phyloP scores from a whole-genome alignment of 225 moss, liverwort and hornwort species.

The Bryoerythrophyllum caledonicum region DNA sequence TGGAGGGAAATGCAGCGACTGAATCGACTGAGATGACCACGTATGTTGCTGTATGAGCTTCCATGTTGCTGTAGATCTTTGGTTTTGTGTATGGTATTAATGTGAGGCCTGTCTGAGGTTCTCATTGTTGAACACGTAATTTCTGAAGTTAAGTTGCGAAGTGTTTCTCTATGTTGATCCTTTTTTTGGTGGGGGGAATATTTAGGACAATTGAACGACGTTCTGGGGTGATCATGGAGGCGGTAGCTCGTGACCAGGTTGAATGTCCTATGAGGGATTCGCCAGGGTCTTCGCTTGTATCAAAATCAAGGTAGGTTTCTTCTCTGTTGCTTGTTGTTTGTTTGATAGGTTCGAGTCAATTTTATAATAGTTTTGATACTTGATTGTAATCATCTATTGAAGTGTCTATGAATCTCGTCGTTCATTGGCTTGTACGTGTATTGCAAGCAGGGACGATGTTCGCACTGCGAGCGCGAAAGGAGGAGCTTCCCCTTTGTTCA shows the following conservation, averaged over 20 bases:
- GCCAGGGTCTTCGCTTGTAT: background rate
- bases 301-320: background rate
- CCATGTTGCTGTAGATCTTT: background rate
- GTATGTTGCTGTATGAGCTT: slow-evolving; percentile 14
- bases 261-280: background rate
- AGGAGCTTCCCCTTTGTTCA: slow-evolving; percentile 14
- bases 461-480: background rate
- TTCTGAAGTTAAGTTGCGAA: too few relatives aligned
- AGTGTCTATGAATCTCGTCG: background rate
- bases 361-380: background rate
- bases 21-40: slow-evolving; percentile 1
- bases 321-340: background rate
- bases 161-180: background rate
- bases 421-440: background rate
- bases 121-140: background rate
- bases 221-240: background rate
- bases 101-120: background rate
- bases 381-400: too few relatives aligned
- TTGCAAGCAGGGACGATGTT: slow-evolving; percentile 7
- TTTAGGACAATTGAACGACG: background rate
- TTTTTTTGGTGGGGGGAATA: background rate
- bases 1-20: background rate
- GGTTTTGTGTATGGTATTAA: background rate
- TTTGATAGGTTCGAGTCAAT: background rate
- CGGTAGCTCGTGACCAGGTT: background rate